Evolutionary conservation across 1,139 yeast species (phyloP).

Genomic region (Nakaseomyces bracarensis): DNA sequence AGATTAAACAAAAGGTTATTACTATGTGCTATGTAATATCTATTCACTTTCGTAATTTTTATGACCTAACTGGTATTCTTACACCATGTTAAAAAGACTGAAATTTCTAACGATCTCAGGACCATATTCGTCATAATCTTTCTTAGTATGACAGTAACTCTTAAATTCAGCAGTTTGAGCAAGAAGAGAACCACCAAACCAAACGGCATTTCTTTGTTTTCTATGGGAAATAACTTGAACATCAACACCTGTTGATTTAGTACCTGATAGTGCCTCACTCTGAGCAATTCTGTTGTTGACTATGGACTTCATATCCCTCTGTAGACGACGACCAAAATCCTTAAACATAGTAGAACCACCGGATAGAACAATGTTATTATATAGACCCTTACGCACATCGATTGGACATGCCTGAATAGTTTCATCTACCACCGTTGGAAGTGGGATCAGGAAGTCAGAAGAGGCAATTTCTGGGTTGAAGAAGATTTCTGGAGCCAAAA

Average conservation of each 20-base stretch:
- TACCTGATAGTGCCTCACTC: constrained; percentile 72
- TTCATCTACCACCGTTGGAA: constrained; percentile 89
- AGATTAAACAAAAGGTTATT: background rate
- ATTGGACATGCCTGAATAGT: constrained; percentile 94
- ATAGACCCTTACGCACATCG: constrained; percentile 94
- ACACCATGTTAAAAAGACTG: constrained; percentile 86
- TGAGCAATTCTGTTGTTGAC: constrained; percentile 83
- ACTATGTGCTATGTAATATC: background rate
- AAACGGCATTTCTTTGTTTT: constrained; percentile 96
- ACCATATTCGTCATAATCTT: constrained; percentile 95
- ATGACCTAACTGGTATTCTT: constrained; percentile 15
- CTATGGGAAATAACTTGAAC: constrained; percentile 96
- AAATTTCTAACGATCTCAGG: constrained; percentile 96
- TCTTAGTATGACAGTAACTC: constrained; percentile 92
- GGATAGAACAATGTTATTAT: constrained; percentile 86
- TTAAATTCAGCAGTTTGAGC: constrained; percentile 97
- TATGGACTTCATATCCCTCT: constrained; percentile 81
- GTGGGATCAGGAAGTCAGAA: constrained; percentile 89
- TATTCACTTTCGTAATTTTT: background rate
- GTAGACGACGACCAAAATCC: constrained; percentile 94
- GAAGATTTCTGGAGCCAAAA: constrained; percentile 96
- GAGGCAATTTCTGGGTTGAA: constrained; percentile 97
- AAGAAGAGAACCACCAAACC: constrained; percentile 97
- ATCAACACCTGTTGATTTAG: constrained; percentile 88
- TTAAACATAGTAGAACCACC: constrained; percentile 99